Base-by-base conservation (phyloP, 495 filamentous ascomycete genomes). In the Talaromyces thailandensis region DNA sequence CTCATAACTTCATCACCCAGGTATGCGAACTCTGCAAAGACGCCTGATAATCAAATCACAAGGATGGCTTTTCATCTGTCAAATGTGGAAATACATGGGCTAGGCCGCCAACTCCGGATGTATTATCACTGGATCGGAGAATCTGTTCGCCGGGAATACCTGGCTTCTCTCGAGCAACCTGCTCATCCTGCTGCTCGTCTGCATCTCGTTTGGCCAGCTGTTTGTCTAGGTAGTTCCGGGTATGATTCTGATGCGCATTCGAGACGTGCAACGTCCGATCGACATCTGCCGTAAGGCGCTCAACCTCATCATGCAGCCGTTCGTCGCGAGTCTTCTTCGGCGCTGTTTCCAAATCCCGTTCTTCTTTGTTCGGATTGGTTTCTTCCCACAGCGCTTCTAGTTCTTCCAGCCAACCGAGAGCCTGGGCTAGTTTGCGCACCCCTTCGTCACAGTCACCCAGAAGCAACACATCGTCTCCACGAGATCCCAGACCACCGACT, bases 331-430 rank as follows among this genome's bases (percentile, higher is more conserved):
- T 78, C 58, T 67, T 67, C 35, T 64, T 61, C 18, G 73, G 56
- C 12, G 63, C 69, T 23, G 69, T 63, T 65, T 79, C 73, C 60
- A 67, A 66, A 62, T 75, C 68, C 52, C 70, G 64, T 0, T 66
- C 63, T 56, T 73, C 65, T 60, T 72, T 64, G 29, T 75, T 66
- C 8, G 76, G 78, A 40, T 81, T 82, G 6, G 82, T 84, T 64
- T 75, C 70, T 56, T 80, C 70, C 88, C 87, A 92, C 21, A 90
- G 56, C 11, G 67, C 73, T 70, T 96, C 91, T 31, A 98, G 78
- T 67, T 98, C 93, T 50, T 92, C 84, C 16, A 85, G 74, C 93
- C 94, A 98, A 0, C 91, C 93, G 56, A 96, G 78, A 31, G 84
- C 88, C 65, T 85, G 78, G 12, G 94, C 94, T 50, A 98, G 81